Percentiles rank a stretch among this genome's conserved stretches.
Evolutionary conservation across 768 basidiomycete species (phyloP).

Genomic region (Coprinopsis strossmayeri): DNA sequence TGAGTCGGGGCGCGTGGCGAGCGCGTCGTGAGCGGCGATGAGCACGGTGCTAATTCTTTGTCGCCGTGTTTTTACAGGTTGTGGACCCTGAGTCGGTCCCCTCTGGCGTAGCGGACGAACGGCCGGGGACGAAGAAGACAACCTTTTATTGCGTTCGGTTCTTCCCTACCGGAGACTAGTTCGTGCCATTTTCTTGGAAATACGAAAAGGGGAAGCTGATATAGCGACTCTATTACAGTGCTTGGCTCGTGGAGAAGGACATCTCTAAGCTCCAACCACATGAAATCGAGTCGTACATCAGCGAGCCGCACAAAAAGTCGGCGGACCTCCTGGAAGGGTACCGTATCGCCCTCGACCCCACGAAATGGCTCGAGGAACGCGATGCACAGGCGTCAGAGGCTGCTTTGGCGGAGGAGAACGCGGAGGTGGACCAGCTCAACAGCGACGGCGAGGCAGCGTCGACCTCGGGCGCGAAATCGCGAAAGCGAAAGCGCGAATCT

Average conservation of each 20-base stretch:
- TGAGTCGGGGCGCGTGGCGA: slow-evolving; percentile 31
- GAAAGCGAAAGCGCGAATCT: slow-evolving; percentile 57
- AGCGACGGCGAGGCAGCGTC: slow-evolving; percentile 9
- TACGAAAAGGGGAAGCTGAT: background rate
- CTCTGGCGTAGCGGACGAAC: slow-evolving; percentile 54
- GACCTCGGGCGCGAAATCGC: slow-evolving; percentile 31
- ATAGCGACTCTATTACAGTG: slow-evolving; percentile 35
- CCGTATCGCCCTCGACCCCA: slow-evolving; percentile 59
- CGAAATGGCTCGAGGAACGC: slow-evolving; percentile 35
- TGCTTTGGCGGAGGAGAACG: slow-evolving; percentile 34
- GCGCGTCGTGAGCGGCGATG: slow-evolving; percentile 4
- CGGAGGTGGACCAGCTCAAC: slow-evolving; percentile 58
- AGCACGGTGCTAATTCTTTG: no score
- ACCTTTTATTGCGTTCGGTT: slow-evolving; percentile 68
- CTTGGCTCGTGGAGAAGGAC: slow-evolving; percentile 81
- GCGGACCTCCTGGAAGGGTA: slow-evolving; percentile 75
- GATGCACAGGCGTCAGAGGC: slow-evolving; percentile 24
- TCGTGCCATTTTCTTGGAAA: slow-evolving; percentile 28
- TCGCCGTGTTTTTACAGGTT: no score
- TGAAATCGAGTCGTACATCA: slow-evolving; percentile 82
- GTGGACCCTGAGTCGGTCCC: slow-evolving; percentile 70
- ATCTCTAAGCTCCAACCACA: slow-evolving; percentile 69
- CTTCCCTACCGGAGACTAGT: slow-evolving; percentile 96
- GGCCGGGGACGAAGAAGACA: slow-evolving; percentile 67
- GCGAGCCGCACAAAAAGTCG: slow-evolving; percentile 68